A percentile compares a stretch with the other conserved stretches of the same genome.
Evolutionary conservation across 495 filamentous ascomycete genomes (phyloP).

Genomic region (Neurospora sp.): DNA sequence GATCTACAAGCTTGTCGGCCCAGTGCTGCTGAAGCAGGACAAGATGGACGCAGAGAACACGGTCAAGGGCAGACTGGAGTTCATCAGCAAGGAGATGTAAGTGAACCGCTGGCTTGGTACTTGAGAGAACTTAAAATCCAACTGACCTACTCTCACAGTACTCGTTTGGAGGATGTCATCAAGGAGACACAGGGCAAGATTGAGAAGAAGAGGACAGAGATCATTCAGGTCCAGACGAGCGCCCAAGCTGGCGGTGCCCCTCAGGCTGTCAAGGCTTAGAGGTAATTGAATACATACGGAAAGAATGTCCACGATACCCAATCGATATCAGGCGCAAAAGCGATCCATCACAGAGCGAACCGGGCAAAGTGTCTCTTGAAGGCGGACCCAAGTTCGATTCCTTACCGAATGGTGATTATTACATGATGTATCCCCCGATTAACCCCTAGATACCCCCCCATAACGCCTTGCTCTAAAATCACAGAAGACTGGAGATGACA

Average conservation of each 20-base stretch:
- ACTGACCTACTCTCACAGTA: slow-evolving; percentile 35
- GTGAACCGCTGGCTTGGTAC: background rate
- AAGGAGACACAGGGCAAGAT: slow-evolving; percentile 67
- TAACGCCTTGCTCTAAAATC: slow-evolving; percentile 12
- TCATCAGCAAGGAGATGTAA: slow-evolving; percentile 90
- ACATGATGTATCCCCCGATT: background rate
- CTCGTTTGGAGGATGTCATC: slow-evolving; percentile 74
- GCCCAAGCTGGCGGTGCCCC: slow-evolving; percentile 24
- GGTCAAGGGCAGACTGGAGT: slow-evolving; percentile 81
- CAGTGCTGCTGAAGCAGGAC: slow-evolving; percentile 90
- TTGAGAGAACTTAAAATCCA: too few species aligned
- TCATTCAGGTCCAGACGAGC: slow-evolving; percentile 35
- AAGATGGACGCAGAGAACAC: slow-evolving; percentile 77
- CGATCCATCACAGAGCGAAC: background rate
- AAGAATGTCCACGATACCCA: background rate
- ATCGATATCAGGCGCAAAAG: background rate
- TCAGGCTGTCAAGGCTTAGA: slow-evolving; percentile 15
- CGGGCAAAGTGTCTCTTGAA: background rate
- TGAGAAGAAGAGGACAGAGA: slow-evolving; percentile 60
- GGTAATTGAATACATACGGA: background rate
- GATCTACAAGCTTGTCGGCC: slow-evolving; percentile 92
- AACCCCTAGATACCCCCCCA: slow-evolving; percentile 6
- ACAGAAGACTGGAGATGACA: slow-evolving; percentile 5
- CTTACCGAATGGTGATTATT: background rate
- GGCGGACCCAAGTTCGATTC: background rate